phyloP scores from a whole-genome alignment of 768 basidiomycete species.

The Calocybe indica region DNA sequence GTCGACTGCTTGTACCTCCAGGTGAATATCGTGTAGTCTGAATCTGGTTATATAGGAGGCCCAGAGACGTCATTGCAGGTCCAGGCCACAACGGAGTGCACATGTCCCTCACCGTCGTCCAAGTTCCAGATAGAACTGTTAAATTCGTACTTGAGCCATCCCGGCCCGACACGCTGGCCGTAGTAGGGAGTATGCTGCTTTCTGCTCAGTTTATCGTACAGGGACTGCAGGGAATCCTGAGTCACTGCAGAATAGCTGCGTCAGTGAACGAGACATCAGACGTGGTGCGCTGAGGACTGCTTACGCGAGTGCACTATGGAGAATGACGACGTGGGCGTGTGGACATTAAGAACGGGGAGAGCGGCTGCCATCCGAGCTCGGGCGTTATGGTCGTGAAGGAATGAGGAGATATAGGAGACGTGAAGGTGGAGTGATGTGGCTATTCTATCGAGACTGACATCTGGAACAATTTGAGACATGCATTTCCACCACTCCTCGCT shows the following conservation, averaged over 20 bases:
- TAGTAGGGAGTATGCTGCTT: constrained; percentile 56
- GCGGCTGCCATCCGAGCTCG: constrained; percentile 18
- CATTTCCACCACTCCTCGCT: neutral
- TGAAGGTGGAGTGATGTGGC: neutral
- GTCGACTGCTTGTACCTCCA: constrained; percentile 57
- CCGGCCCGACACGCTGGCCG: constrained; percentile 59
- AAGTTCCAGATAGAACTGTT: constrained; percentile 77
- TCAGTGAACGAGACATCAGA: constrained; percentile 2
- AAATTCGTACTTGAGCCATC: constrained; percentile 87
- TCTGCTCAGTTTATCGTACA: constrained; percentile 68
- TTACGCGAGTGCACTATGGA: constrained; percentile 70
- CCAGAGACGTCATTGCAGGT: neutral
- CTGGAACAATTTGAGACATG: constrained; percentile 1
- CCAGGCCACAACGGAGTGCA: neutral
- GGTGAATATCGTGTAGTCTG: constrained; percentile 83
- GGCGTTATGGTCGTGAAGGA: too few relatives aligned
- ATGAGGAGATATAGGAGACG: too few relatives aligned
- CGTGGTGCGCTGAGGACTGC: constrained; percentile 17
- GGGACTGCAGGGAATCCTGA: constrained; percentile 55
- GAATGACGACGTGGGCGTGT: constrained; percentile 72
- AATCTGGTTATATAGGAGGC: constrained; percentile 35
- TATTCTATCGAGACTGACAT: constrained; percentile 3
- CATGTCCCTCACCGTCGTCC: constrained; percentile 67
- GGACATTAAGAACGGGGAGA: constrained; percentile 59
- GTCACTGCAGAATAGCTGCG: constrained; percentile 40